phyloP scores from a whole-genome alignment of 228 moss, liverwort and hornwort genomes.

The Sphagnum fallax region DNA sequence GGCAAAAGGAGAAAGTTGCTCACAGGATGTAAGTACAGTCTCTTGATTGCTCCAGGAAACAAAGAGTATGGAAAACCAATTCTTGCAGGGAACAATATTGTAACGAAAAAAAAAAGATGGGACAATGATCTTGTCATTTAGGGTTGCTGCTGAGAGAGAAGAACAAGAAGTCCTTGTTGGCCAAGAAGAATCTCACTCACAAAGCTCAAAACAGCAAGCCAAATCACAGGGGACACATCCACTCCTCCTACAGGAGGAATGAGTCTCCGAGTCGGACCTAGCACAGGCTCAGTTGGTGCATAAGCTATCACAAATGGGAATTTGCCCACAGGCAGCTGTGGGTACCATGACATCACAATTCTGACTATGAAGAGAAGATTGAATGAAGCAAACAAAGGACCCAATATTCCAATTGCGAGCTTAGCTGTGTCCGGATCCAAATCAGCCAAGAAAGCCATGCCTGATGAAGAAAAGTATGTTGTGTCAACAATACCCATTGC shows the following conservation, averaged over 20 bases:
- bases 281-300: slow-evolving; percentile 77
- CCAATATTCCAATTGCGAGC: slow-evolving; percentile 44
- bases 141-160: slow-evolving; percentile 54
- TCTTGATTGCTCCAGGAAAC: too few species aligned
- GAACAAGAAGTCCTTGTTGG: slow-evolving; percentile 51
- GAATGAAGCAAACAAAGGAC: slow-evolving; percentile 60
- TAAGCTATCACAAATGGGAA: slow-evolving; percentile 88
- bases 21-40: too few species aligned
- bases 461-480: neutral
- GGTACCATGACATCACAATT: slow-evolving; percentile 99
- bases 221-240: slow-evolving; percentile 84
- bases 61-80: too few species aligned
- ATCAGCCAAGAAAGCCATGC: slow-evolving; percentile 23
- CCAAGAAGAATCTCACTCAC: slow-evolving; percentile 57
- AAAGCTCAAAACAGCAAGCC: slow-evolving; percentile 88
- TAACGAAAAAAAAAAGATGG: too few species aligned
- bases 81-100: too few species aligned
- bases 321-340: slow-evolving; percentile 71
- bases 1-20: too few species aligned
- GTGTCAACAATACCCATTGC: neutral
- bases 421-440: slow-evolving; percentile 66
- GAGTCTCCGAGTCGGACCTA: slow-evolving; percentile 72
- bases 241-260: slow-evolving; percentile 94
- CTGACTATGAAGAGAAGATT: slow-evolving; percentile 83
- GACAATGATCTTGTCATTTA: slow-evolving; percentile 1